Base-by-base conservation (phyloP, 2,329 filamentous ascomycete species). In the Lasiodiplodia hormozganensis region DNA sequence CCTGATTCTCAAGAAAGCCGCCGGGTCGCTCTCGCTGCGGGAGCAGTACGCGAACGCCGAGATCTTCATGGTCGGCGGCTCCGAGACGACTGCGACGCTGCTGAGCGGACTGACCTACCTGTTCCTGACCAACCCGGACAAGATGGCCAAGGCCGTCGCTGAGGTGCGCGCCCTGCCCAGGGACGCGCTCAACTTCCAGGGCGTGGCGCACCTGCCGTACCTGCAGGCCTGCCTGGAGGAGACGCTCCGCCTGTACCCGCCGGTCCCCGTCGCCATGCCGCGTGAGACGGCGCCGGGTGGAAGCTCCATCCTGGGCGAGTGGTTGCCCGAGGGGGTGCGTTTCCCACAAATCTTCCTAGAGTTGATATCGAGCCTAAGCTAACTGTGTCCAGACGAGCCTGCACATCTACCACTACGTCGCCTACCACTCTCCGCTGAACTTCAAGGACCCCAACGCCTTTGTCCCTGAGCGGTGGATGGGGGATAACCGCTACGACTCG, bases 11-110 rank as follows among this genome's bases (percentile, higher is more conserved):
- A 69, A 71, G 3, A 75, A 56, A 18, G 36, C 18, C 11, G 72
- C 72, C n/a, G 40, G 38, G 38, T 74, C 72, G 0, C 52, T 79
- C 25, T 70, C 71, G 2, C 62, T 71, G 28, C 68, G 52, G 1
- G 79, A 84, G 54, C 80, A 84, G 73, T 74, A 82, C n/a, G 68
- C 76, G 0, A 82, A 81, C 62, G 72, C 77, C 0, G 69, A 70
- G 2, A 31, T 81, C 0, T 75, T 83, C 43, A 82, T 83, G 71
- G 66, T 81, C 7, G 83, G 81, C 1, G 83, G 82, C 1, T 80
- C 78, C 14, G 82, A 85, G 69, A 84, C 83, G 0, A 81, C 81
- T 0, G 82, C 82, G 0, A 82, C 78, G 0, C 60, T 80, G 10
- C 71, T 84, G 0, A 77, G 75, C 10, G 82, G 80, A 2, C 58